These are phyloP conservation scores for Quercus cerris DNA, from an alignment of 306 rosid species.

Conservation along the genomic window DNA sequence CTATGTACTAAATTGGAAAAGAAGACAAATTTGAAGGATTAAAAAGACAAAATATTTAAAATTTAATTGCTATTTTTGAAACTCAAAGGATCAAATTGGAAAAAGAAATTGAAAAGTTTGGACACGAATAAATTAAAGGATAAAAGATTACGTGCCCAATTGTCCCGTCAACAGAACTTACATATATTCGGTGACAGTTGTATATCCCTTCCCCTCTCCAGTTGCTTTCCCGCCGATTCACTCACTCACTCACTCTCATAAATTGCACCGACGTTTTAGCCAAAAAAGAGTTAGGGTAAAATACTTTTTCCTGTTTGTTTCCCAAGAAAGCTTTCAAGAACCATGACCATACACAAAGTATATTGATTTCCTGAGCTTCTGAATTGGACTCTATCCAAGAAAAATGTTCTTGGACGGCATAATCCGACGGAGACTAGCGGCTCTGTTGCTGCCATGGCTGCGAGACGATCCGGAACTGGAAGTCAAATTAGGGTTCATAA, in stretches of 20 bases:
- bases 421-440: conserved; percentile 52
- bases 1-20: too few species aligned
- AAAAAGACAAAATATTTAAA: too few species aligned
- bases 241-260: too few species aligned
- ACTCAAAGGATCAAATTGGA: too few species aligned
- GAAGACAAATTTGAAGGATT: too few species aligned
- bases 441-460: conserved; percentile 81
- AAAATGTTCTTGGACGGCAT: conserved; percentile 50
- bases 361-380: not conserved
- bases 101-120: too few species aligned
- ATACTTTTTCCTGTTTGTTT: not conserved
- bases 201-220: not conserved
- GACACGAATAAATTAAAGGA: too few species aligned
- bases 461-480: conserved; percentile 58
- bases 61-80: too few species aligned
- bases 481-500: conserved; percentile 53
- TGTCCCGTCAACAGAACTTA: not conserved
- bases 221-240: conserved; percentile 40
- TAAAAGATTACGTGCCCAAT: not conserved
- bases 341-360: not conserved
- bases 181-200: not conserved
- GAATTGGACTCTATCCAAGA: not conserved
- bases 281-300: not conserved
- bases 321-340: not conserved
- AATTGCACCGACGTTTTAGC: not conserved